Conservation (phyloP, 176 grass and related monocot genomes). For the Saccharum officinarum region DNA sequence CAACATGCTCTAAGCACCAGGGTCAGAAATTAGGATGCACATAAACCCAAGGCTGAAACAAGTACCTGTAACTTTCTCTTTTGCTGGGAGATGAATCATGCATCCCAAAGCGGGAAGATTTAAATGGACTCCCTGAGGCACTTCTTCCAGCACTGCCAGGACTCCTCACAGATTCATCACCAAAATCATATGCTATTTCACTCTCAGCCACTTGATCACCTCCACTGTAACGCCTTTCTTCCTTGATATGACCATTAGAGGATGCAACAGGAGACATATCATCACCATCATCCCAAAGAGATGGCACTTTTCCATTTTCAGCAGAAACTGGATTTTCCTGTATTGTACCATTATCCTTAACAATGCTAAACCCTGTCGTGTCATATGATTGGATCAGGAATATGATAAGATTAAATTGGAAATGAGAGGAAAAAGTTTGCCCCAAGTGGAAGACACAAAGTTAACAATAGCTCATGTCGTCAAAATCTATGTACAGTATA, state of each 20-base stretch:
- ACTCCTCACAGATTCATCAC: constrained; percentile 75
- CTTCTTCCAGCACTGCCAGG: constrained; percentile 75
- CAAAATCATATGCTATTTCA: constrained; percentile 76
- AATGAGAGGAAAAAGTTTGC: not conserved
- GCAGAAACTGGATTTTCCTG: constrained; percentile 58
- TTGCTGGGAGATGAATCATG: constrained; percentile 64
- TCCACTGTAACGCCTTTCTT: constrained; percentile 49
- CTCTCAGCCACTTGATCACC: constrained; percentile 56
- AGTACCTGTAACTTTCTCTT: constrained; percentile 83
- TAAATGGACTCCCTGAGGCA: constrained; percentile 87
- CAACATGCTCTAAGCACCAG: not conserved
- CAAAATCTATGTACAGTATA: constrained; percentile 10
- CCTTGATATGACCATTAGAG: constrained; percentile 71
- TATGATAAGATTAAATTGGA: constrained; percentile 5
- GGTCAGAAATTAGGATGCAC: not conserved
- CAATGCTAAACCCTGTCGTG: constrained; percentile 77
- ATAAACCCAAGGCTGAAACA: constrained; percentile 12
- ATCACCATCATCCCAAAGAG: constrained; percentile 78
- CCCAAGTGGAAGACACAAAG: constrained; percentile 4
- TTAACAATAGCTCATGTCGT: not conserved
- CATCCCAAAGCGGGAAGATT: constrained; percentile 57
- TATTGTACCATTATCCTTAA: constrained; percentile 68
- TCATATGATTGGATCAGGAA: constrained; percentile 24
- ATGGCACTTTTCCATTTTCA: constrained; percentile 54
- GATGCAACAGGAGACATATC: constrained; percentile 74